Conservation (phyloP, 768 basidiomycete species). For the Multifurca ochricompacta region DNA sequence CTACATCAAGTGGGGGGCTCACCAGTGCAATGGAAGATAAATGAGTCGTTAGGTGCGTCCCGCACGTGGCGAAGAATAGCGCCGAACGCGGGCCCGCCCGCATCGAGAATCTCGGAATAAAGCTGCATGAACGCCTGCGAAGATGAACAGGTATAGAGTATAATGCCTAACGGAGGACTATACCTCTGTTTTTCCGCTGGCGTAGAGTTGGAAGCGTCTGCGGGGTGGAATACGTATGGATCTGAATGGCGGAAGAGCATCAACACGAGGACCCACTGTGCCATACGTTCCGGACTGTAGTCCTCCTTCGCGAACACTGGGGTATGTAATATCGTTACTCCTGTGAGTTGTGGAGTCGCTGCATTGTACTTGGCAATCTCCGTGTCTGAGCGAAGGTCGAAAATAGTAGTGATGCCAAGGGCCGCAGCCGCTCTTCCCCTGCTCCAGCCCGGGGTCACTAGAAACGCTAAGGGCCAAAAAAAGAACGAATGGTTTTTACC, state of each 20-base stretch:
- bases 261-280: constrained; percentile 56
- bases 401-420: constrained; percentile 60
- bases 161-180: neutral
- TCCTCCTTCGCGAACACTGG: constrained; percentile 68
- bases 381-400: constrained; percentile 72
- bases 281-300: constrained; percentile 79
- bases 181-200: constrained; percentile 75
- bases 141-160: neutral
- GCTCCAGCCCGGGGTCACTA: neutral
- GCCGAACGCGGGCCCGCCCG: constrained; percentile 63
- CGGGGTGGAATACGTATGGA: neutral
- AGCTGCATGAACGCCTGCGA: constrained; percentile 69
- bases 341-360: constrained; percentile 56
- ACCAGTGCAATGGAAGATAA: constrained; percentile 73
- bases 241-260: neutral
- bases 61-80: constrained; percentile 64
- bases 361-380: constrained; percentile 70
- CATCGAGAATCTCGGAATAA: constrained; percentile 74
- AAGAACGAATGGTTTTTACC: constrained; percentile 34
- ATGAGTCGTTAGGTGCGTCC: constrained; percentile 57
- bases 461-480: neutral
- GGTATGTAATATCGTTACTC: constrained; percentile 48
- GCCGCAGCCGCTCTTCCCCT: constrained; percentile 56
- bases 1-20: neutral
- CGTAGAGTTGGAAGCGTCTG: constrained; percentile 67